Base-by-base conservation (phyloP, 148 eudicot species). In the Vaccinium vitisidaea region DNA sequence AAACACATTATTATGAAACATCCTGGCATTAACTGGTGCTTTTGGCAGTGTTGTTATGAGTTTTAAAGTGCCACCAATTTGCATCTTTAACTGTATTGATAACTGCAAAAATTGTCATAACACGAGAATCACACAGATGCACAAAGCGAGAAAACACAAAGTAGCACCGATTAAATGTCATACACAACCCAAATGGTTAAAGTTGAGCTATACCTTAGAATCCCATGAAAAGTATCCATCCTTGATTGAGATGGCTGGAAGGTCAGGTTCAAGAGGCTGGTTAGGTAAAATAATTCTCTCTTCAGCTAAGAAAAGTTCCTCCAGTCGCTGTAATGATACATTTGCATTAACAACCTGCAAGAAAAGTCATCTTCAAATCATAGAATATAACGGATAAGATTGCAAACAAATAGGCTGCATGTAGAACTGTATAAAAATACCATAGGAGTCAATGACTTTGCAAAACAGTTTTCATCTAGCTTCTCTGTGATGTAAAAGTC, bases 241-340 rank as follows among this genome's bases (percentile, higher is more conserved):
- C 88, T 82, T 89, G 85, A 92, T 92, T 83, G 94, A 92, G 83
- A 92, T 90, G 73, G 94, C 94, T 32, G 94, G 90, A 85, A 87
- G 89, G 50, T 55, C 84, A 53, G 87, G 91, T 77, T 90, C 88
- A 79, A 88, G 90, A 67, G 94, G 91, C 83, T 92, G 94, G 67
- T 90, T 92, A 55, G 94, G 92, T 75, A 86, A 80, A 63, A 92
- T 86, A 74, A 82, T 85, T 86, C 91, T 90, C 87, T 92, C 94
- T 87, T 92, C 94, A 67, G 92, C 89, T 19, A 90, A 83, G 11
- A 92, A 88, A n/a, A 92, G 82, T 83, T 92, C 94, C 80, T 92
- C 92, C 76, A 92, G 67, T 25, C 94, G 89, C 83, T 92, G 94
- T 46, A 92, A 84, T 12, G 94, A 92, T 74, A 92, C 91, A 90